Evolutionary conservation across 345 rosid genomes (phyloP).

Genomic region (Erysimum cheiranthoides): DNA sequence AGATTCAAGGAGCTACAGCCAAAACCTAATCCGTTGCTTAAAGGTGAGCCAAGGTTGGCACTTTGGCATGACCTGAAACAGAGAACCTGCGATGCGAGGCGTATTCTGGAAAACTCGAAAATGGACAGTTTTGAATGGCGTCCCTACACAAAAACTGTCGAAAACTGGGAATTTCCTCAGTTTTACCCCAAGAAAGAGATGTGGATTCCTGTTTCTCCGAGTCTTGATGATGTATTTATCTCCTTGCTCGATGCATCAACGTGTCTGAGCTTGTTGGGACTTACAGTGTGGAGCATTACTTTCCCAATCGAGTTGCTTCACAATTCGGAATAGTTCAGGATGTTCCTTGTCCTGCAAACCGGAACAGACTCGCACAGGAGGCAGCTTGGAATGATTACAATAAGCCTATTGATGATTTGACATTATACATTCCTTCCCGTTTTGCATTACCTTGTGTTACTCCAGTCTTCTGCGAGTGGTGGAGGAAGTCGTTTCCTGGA

Average conservation of each 20-base stretch:
- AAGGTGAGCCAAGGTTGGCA: conserved; percentile 50
- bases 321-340: conserved; percentile 71
- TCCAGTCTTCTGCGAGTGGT: conserved; percentile 49
- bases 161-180: conserved; percentile 40
- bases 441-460: conserved; percentile 44
- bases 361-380: conserved; percentile 9
- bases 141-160: conserved; percentile 45
- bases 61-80: conserved; percentile 39
- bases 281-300: conserved; percentile 46
- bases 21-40: conserved; percentile 11
- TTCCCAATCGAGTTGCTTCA: conserved; percentile 62
- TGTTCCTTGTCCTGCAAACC: conserved; percentile 39
- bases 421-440: conserved; percentile 53
- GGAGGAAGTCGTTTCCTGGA: conserved; percentile 37
- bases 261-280: conserved; percentile 53
- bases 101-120: conserved; percentile 35
- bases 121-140: conserved; percentile 54
- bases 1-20: conserved; percentile 48
- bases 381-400: conserved; percentile 44
- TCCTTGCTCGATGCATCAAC: conserved; percentile 46
- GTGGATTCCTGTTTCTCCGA: conserved; percentile 20
- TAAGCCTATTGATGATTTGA: conserved; percentile 44
- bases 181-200: conserved; percentile 42
- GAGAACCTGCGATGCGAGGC: conserved; percentile 14
- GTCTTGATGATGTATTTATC: conserved; percentile 41